phyloP scores from a whole-genome alignment of 2,329 filamentous ascomycete genomes.

The Chaetomiaceae sp. region DNA sequence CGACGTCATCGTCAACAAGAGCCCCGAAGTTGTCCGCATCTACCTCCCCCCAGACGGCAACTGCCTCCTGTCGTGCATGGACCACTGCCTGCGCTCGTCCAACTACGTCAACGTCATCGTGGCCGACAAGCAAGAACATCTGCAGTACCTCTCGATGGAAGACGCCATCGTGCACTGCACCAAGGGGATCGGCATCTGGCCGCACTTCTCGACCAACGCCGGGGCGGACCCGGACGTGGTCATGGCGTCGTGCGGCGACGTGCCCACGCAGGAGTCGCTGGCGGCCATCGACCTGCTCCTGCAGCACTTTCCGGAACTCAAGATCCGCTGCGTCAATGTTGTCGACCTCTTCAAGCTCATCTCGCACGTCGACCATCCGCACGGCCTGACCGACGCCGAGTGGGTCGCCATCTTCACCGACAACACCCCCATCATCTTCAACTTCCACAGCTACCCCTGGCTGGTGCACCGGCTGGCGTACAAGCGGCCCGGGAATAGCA shows the following conservation, averaged over 20 bases:
- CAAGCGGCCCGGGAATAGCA: slow-evolving; percentile 61
- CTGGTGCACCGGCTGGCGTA: slow-evolving; percentile 73
- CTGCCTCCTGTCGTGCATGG: slow-evolving; percentile 68
- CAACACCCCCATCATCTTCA: slow-evolving; percentile 71
- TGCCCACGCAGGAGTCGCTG: slow-evolving; percentile 68
- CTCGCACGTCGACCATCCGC: slow-evolving; percentile 63
- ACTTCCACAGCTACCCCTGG: slow-evolving; percentile 82
- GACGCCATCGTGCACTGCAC: slow-evolving; percentile 70
- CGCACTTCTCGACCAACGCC: slow-evolving; percentile 67
- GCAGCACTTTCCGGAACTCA: slow-evolving; percentile 65
- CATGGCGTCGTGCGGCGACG: slow-evolving; percentile 72
- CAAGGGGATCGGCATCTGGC: slow-evolving; percentile 74
- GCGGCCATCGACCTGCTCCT: slow-evolving; percentile 70
- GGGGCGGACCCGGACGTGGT: slow-evolving; percentile 66
- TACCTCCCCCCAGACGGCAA: slow-evolving; percentile 79
- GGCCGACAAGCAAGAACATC: slow-evolving; percentile 73
- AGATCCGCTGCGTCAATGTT: slow-evolving; percentile 74
- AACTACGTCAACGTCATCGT: slow-evolving; percentile 83
- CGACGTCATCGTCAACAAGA: slow-evolving; percentile 75
- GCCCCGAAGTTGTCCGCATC: slow-evolving; percentile 72
- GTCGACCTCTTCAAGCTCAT: slow-evolving; percentile 80
- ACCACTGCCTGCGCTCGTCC: slow-evolving; percentile 66
- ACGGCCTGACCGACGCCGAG: slow-evolving; percentile 62
- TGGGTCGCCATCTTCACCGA: slow-evolving; percentile 67
- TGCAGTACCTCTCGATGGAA: slow-evolving; percentile 71